These are phyloP conservation scores for Grosmannia serpens DNA, from an alignment of 2,329 filamentous ascomycete species.

Conservation along the genomic window DNA sequence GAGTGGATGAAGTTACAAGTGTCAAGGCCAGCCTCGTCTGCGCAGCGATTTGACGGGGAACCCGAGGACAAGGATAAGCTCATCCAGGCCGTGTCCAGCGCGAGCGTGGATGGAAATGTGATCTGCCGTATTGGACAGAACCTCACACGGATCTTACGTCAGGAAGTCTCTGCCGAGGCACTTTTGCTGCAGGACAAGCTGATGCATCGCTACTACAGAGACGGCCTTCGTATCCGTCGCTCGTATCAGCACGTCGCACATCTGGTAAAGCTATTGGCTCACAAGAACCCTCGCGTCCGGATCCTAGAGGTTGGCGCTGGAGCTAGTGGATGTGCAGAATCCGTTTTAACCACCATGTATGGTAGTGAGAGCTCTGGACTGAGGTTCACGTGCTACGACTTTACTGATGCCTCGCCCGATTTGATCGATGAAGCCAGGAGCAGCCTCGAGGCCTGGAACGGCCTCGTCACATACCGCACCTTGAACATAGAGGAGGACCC, in stretches of 20 bases:
- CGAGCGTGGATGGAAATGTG: conserved; percentile 6
- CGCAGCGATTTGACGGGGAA: neutral
- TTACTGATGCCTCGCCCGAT: conserved; percentile 11
- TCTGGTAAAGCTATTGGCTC: conserved; percentile 5
- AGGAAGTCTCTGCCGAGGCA: conserved; percentile 16
- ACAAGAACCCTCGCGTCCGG: conserved; percentile 16
- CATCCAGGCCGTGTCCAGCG: neutral
- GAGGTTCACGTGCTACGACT: conserved; percentile 13
- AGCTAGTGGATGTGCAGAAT: conserved; percentile 17
- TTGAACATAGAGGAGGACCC: conserved; percentile 23
- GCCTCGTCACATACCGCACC: conserved; percentile 18
- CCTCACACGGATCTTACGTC: conserved; percentile 15
- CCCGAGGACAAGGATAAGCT: neutral
- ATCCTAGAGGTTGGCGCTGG: conserved; percentile 28
- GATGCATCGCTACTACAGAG: conserved; percentile 9
- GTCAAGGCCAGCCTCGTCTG: neutral
- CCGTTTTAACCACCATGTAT: conserved; percentile 8
- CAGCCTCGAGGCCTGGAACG: conserved; percentile 14
- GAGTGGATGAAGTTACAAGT: neutral
- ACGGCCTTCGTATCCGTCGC: conserved; percentile 8
- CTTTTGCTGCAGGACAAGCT: conserved; percentile 17
- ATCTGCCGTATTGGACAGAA: conserved; percentile 3
- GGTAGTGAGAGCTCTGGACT: conserved; percentile 5
- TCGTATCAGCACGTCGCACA: conserved; percentile 8
- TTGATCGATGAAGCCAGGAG: conserved; percentile 21